Evolutionary conservation across 495 filamentous ascomycete species (phyloP).

Genomic region (Lophiotrema nucula): DNA sequence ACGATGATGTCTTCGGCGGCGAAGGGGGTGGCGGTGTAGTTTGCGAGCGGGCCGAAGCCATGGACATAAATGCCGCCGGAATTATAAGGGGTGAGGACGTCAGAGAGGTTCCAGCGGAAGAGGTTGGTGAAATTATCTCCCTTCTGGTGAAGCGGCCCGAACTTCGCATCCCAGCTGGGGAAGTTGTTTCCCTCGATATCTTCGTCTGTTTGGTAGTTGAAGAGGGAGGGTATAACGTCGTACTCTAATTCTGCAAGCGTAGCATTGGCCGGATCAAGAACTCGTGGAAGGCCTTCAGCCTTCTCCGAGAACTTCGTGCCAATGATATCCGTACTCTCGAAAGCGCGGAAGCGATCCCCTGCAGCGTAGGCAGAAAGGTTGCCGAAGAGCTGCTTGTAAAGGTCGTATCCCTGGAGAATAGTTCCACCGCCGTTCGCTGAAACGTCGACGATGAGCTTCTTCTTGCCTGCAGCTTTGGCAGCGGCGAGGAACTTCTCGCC

Average conservation of each 20-base stretch:
- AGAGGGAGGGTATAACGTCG: conserved; percentile 22
- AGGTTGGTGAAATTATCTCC: conserved; percentile 33
- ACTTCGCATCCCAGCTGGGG: conserved; percentile 29
- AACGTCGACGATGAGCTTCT: conserved; percentile 41
- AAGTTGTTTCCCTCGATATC: conserved; percentile 25
- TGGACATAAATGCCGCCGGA: conserved; percentile 33
- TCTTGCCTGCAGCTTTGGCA: conserved; percentile 41
- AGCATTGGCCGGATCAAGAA: conserved; percentile 7
- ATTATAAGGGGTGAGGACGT: conserved; percentile 29
- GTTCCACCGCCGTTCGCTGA: conserved; percentile 40
- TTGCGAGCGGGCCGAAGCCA: conserved; percentile 45
- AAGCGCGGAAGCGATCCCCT: conserved; percentile 47
- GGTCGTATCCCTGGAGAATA: conserved; percentile 43
- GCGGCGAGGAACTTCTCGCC: conserved; percentile 44
- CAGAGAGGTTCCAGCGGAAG: conserved; percentile 34
- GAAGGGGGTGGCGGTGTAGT: conserved; percentile 36
- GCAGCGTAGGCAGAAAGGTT: conserved; percentile 45
- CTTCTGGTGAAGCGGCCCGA: conserved; percentile 17
- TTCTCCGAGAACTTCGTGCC: conserved; percentile 45
- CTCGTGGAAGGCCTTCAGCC: conserved; percentile 18
- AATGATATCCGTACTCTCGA: conserved; percentile 46
- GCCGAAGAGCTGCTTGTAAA: conserved; percentile 48
- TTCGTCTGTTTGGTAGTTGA: conserved; percentile 33
- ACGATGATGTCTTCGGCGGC: conserved; percentile 39
- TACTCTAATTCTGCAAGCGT: conserved; percentile 19